phyloP scores from a whole-genome alignment of 1,284 basidiomycete genomes.

The Heterobasidion parviporum region DNA sequence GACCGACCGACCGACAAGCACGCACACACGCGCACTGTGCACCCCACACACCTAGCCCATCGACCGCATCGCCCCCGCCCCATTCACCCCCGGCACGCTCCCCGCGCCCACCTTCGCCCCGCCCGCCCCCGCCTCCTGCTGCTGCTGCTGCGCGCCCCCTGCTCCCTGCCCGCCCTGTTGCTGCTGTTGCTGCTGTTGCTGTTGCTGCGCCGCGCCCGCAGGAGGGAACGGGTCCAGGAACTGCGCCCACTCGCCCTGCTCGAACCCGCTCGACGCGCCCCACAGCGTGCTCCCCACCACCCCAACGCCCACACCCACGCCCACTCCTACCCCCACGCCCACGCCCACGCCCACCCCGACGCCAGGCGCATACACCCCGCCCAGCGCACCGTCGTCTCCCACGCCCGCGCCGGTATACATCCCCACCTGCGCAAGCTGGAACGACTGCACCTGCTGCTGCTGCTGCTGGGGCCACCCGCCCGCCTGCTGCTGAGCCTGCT shows the following conservation, averaged over 20 bases:
- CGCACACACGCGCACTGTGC: too few species aligned
- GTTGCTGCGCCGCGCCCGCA: too few species aligned
- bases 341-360: conserved; percentile 1
- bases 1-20: too few species aligned
- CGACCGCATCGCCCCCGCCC: not conserved
- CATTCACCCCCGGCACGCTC: not conserved
- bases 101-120: not conserved
- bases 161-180: not conserved
- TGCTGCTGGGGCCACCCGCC: not conserved
- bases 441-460: not conserved
- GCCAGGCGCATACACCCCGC: not conserved
- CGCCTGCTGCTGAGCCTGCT: conserved; percentile 2
- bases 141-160: not conserved
- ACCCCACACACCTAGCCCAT: too few species aligned
- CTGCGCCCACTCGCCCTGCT: conserved; percentile 31
- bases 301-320: conserved; percentile 9
- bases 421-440: not conserved
- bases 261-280: conserved; percentile 32
- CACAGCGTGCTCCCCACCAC: conserved; percentile 25
- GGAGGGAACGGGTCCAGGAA: conserved; percentile 25
- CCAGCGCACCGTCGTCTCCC: not conserved
- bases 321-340: not conserved
- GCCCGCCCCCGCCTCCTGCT: not conserved
- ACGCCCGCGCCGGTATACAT: not conserved
- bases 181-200: not conserved